Base-by-base conservation (phyloP, 179 eudicot genomes). In the Carnegiea gigantea region DNA sequence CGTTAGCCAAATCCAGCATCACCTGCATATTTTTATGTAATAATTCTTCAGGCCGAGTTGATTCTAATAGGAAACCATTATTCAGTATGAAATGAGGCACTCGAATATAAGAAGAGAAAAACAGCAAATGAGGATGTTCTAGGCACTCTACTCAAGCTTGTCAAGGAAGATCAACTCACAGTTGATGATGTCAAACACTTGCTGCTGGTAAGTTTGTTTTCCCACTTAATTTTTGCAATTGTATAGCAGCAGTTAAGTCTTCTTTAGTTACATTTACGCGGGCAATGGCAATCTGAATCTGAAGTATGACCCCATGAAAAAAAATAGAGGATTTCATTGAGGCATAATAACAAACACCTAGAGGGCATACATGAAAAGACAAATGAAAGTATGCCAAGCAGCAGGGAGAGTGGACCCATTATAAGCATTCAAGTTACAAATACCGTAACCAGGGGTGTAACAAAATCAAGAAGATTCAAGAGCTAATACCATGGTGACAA, bases 61-160 rank as follows among this genome's bases (percentile, higher is more conserved):
- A n/a, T n/a, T n/a, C n/a, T n/a, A n/a, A n/a, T n/a, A n/a, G n/a
- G n/a, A n/a, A n/a, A n/a, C n/a, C n/a, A n/a, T n/a, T n/a, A n/a
- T n/a, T n/a, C 30, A 28, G 30, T 28, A 28, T 28, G 30, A 28
- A 28, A 28, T 28, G 30, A 28, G 30, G 30, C 30, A 28, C 30
- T 28, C 30, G 0, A 28, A 28, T 28, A 1, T 28, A 28, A 28
- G 30, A 28, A 28, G 30, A 28, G 30, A 28, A 28, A 28, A 28
- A 28, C 30, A 28, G 30, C 30, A 28, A 28, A 28, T 28, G 77
- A 38, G 5, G 82, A 79, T 79, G 82, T 71, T 12, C 38, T 79
- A n/a, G 13, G n/a, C n/a, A 79, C 82, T 70, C 30, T 79, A 70
- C 82, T 79, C 9, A 79, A 72, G 51, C 82, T 79, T 54, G 82